These are phyloP conservation scores for Podospora anserina DNA, from an alignment of 495 filamentous ascomycete genomes.

Conservation along the genomic window DNA sequence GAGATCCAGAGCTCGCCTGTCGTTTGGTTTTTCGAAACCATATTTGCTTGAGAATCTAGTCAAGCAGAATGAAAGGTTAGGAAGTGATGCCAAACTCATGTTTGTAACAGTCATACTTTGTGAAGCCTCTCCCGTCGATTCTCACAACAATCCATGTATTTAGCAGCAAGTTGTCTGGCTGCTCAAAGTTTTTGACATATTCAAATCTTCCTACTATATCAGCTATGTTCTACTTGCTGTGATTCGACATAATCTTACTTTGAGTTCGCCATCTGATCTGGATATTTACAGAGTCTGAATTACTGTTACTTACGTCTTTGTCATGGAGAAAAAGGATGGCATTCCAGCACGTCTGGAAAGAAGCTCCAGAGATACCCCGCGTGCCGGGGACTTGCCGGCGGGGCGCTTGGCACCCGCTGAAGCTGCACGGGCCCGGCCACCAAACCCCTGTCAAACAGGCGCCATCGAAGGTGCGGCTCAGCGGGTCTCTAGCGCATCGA, in stretches of 20 bases:
- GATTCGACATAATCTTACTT: constrained; percentile 29
- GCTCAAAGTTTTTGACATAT: constrained; percentile 89
- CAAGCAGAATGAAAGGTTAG: background rate
- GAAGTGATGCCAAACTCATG: background rate
- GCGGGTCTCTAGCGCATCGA: constrained; percentile 13
- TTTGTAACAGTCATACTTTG: constrained; percentile 57
- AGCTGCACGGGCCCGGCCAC: constrained; percentile 13
- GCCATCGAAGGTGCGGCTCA: constrained; percentile 8
- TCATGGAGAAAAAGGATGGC: constrained; percentile 5
- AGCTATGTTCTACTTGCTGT: background rate
- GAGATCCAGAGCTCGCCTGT: constrained; percentile 77
- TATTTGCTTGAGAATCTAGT: constrained; percentile 75
- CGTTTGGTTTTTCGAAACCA: constrained; percentile 86
- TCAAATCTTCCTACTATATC: constrained; percentile 57
- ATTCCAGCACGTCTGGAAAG: background rate
- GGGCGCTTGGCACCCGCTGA: constrained; percentile 12
- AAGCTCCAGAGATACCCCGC: constrained; percentile 1
- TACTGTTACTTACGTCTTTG: background rate
- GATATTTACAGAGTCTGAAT: background rate
- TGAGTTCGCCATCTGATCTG: constrained; percentile 46
- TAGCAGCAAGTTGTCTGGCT: constrained; percentile 69
- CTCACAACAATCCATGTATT: constrained; percentile 94
- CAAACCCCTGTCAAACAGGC: constrained; percentile 6
- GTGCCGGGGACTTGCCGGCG: background rate
- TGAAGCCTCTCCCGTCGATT: constrained; percentile 88